Conservation (phyloP, 2,329 filamentous ascomycete genomes). For the Monosporascus cannonballus region DNA sequence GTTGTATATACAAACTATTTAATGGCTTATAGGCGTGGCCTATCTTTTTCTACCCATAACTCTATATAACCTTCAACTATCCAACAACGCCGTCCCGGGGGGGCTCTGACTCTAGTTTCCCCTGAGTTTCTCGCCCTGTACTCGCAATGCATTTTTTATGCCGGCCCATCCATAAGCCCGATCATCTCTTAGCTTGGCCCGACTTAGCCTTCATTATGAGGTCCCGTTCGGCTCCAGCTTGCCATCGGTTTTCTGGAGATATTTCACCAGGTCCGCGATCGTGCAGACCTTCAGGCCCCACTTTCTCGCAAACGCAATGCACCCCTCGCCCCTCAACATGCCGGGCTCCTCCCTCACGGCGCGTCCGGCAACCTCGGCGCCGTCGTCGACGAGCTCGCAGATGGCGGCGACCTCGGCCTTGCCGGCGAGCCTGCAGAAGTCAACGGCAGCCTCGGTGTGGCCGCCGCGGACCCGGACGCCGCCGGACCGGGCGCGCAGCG, state of each 20-base stretch:
- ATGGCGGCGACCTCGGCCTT: conserved; percentile 76
- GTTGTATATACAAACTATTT: not conserved
- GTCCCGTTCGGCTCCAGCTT: conserved; percentile 43
- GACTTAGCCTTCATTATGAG: conserved; percentile 5
- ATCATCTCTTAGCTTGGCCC: not conserved
- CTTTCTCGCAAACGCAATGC: conserved; percentile 77
- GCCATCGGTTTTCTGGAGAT: conserved; percentile 72
- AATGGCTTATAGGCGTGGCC: not conserved
- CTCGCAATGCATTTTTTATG: too few relatives aligned
- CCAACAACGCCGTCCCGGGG: not conserved
- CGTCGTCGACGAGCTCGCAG: conserved; percentile 86
- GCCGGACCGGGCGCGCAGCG: conserved; percentile 70
- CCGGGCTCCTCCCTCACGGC: conserved; percentile 62
- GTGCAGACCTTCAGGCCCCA: conserved; percentile 93
- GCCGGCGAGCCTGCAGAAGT: conserved; percentile 81
- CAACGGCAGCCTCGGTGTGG: conserved; percentile 90
- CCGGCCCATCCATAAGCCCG: conserved; percentile 2
- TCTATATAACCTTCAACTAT: not conserved
- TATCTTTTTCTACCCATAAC: not conserved
- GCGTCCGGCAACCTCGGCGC: conserved; percentile 62
- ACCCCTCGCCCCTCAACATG: conserved; percentile 89
- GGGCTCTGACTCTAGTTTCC: not conserved
- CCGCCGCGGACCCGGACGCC: conserved; percentile 75
- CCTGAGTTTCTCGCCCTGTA: too few relatives aligned
- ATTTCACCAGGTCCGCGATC: conserved; percentile 80